phyloP scores from a whole-genome alignment of 257 asterid genomes.

The Rhazya stricta region DNA sequence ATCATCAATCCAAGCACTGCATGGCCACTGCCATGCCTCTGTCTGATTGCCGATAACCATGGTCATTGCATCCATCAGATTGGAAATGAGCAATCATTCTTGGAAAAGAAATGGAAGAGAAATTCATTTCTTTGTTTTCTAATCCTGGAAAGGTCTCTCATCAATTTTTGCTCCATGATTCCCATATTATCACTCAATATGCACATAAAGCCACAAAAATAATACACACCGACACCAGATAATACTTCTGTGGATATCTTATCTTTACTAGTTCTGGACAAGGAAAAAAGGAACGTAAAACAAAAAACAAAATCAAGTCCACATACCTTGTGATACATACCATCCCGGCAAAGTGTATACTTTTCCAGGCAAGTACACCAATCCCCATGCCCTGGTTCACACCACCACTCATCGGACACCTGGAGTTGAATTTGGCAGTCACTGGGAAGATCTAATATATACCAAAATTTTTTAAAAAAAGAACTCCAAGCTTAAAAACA shows the following conservation, averaged over 20 bases:
- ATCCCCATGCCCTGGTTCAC: constrained; percentile 95
- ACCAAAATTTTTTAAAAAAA: constrained; percentile 1
- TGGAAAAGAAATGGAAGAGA: not conserved
- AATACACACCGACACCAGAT: not conserved
- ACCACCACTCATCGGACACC: constrained; percentile 97
- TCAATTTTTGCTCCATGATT: not conserved
- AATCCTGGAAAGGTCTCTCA: not conserved
- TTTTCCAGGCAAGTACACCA: constrained; percentile 95
- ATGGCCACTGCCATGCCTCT: not conserved
- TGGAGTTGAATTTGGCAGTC: constrained; percentile 23
- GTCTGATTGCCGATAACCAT: not conserved
- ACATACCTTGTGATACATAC: constrained; percentile 85
- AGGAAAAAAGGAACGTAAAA: not conserved
- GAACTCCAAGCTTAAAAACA: not conserved
- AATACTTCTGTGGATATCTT: not conserved
- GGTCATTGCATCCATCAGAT: not conserved
- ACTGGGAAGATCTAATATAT: constrained; percentile 3
- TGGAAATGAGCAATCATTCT: not conserved
- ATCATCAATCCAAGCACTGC: not conserved
- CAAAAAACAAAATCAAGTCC: not conserved
- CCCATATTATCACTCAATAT: not conserved
- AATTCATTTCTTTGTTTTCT: not conserved
- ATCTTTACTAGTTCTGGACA: not conserved
- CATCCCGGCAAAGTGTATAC: constrained; percentile 86
- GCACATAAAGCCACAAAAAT: not conserved